Evolutionary conservation across 2,329 filamentous ascomycete genomes (phyloP).

Genomic region (Penicillium digitatum): DNA sequence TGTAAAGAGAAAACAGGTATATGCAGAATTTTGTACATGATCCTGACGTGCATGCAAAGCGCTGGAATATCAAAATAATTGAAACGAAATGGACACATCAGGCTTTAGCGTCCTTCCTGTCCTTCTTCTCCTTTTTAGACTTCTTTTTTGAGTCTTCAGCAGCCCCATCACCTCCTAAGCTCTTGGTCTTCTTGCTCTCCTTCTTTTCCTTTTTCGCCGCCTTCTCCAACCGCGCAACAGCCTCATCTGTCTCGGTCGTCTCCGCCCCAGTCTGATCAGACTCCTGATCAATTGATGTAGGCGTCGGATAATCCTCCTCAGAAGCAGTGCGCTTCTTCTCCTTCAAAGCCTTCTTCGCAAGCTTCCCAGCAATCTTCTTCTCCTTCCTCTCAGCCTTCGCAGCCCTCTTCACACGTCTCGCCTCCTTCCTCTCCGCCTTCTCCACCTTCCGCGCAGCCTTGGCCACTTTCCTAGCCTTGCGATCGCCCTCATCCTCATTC

Average conservation of each 20-base stretch:
- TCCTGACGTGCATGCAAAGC: constrained; percentile 3
- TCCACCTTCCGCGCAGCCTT: constrained; percentile 36
- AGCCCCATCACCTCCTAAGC: background rate
- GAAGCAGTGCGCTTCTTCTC: constrained; percentile 19
- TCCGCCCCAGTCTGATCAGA: constrained; percentile 27
- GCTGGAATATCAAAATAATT: constrained; percentile 1
- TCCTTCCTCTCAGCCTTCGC: constrained; percentile 16
- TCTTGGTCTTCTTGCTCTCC: constrained; percentile 27
- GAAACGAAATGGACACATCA: constrained; percentile 38
- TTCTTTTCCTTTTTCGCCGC: constrained; percentile 26
- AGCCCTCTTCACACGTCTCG: constrained; percentile 19
- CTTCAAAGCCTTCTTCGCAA: constrained; percentile 23
- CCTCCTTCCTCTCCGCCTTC: constrained; percentile 19
- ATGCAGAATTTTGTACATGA: constrained; percentile 18
- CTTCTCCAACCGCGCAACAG: constrained; percentile 5
- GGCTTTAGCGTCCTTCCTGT: constrained; percentile 14
- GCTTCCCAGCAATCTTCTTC: constrained; percentile 27
- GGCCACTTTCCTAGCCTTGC: constrained; percentile 21
- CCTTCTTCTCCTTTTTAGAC: constrained; percentile 45
- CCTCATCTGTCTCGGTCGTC: background rate
- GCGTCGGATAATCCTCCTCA: constrained; percentile 34
- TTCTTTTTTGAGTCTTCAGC: constrained; percentile 45
- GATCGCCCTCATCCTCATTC: constrained; percentile 28
- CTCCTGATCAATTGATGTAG: constrained; percentile 26
- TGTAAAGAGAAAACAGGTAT: constrained; percentile 13